Evolutionary conservation across 495 filamentous ascomycete species (phyloP), one percentile per base, ranked within the genome.

Genomic region (Penicillium paxilli): DNA sequence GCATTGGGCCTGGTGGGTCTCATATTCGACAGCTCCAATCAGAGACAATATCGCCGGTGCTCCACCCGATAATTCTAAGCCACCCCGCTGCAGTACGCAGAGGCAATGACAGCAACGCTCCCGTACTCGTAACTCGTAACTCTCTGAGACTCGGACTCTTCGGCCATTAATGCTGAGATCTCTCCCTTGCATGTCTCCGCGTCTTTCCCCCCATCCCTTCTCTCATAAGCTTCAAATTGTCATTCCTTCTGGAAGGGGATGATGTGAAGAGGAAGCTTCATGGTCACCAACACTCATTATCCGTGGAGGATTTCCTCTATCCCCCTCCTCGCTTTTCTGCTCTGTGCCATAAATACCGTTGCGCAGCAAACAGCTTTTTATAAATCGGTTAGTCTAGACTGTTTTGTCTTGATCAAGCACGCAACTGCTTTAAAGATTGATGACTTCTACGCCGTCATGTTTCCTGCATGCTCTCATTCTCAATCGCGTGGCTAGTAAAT

Each of bases 341-440:
- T 66, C 21, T 56, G 47, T 44, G 54, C 40, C 10, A 32, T 55
- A 41, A 24, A 51, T 33, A 16, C 46, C 17, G 41, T 60, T 9
- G 62, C 54, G 9, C 63, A 66, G 35, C 52, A 58, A 3, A 57
- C 54, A 10, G 35, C 58, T 1, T 66, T 63, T 22, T 70, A 54
- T 30, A 70, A 68, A 53, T 70, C 67, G 37, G 67, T 70, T 12
- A 11, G 40, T 42, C 6, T n/a, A n/a, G n/a, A n/a, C n/a, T n/a
- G n/a, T n/a, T n/a, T n/a, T n/a, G n/a, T n/a, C n/a, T n/a, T n/a
- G n/a, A n/a, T n/a, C n/a, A n/a, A n/a, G n/a, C n/a, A n/a, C n/a
- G n/a, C n/a, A n/a, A 28, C 11, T 5, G 26, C 26, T 28, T 28
- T 5, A 5, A 5, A 11, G 5, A 11, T 28, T 28, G 5, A 28